Evolutionary conservation across 192 early-diverging fungal species (phyloP).

Genomic region (Diversispora epigaea): DNA sequence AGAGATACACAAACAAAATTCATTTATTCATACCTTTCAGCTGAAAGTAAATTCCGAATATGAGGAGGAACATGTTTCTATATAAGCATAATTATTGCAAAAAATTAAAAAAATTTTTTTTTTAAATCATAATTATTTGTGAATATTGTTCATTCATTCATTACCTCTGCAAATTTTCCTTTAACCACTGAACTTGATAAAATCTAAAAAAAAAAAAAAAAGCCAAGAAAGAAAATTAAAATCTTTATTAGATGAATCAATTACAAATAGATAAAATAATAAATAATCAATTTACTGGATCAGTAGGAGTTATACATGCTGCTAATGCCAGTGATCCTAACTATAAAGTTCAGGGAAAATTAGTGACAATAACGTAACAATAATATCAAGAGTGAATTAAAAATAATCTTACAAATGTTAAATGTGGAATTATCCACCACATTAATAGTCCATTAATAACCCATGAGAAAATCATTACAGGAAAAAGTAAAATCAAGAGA

Average conservation of each 20-base stretch:
- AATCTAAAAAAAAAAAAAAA: slow-evolving; percentile 19
- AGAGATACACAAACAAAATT: too few relatives aligned
- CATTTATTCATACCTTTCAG: slow-evolving; percentile 54
- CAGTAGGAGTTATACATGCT: slow-evolving; percentile 87
- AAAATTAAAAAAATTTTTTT: too few relatives aligned
- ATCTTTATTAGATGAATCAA: too few relatives aligned
- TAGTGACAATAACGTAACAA: slow-evolving; percentile 18
- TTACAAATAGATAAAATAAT: too few relatives aligned
- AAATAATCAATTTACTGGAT: slow-evolving; percentile 51
- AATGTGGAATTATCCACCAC: slow-evolving; percentile 53
- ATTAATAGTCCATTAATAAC: slow-evolving; percentile 64
- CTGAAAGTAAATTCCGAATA: slow-evolving; percentile 70
- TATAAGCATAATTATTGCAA: too few relatives aligned
- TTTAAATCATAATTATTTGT: too few relatives aligned
- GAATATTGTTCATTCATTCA: too few relatives aligned
- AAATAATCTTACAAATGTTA: slow-evolving; percentile 52
- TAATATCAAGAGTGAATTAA: not conserved
- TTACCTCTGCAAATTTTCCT: slow-evolving; percentile 77
- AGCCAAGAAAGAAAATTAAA: too few relatives aligned
- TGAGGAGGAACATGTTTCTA: slow-evolving; percentile 77
- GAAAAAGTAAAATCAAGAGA: slow-evolving; percentile 69
- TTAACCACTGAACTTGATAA: slow-evolving; percentile 93
- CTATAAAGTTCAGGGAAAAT: slow-evolving; percentile 37
- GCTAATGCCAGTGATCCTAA: slow-evolving; percentile 74
- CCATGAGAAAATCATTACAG: slow-evolving; percentile 85